A percentile compares a stretch with the other conserved stretches of the same genome.
These are phyloP conservation scores for Truncatella angustata DNA, from an alignment of 2,329 filamentous ascomycete species.

Conservation along the genomic window DNA sequence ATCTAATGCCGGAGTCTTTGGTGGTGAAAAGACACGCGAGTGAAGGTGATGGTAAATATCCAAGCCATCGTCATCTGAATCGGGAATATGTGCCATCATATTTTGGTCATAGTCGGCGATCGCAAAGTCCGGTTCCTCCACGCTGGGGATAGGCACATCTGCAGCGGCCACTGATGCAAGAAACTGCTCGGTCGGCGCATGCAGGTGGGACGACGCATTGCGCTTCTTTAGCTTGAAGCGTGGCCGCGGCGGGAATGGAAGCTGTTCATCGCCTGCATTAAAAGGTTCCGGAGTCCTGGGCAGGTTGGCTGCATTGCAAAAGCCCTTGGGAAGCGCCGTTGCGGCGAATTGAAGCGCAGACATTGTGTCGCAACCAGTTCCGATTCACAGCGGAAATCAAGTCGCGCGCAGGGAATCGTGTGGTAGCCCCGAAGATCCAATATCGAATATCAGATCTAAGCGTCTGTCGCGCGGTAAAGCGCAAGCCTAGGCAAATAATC, in stretches of 20 bases:
- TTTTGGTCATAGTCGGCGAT: constrained; percentile 40
- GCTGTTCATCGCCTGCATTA: constrained; percentile 34
- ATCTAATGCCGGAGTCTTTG: constrained; percentile 57
- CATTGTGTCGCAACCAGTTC: constrained; percentile 30
- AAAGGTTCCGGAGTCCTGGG: constrained; percentile 54
- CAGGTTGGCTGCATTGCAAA: constrained; percentile 34
- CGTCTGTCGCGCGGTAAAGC: background rate
- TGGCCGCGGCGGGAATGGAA: constrained; percentile 48
- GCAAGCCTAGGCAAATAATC: background rate
- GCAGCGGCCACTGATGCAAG: constrained; percentile 64
- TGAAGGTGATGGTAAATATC: constrained; percentile 32
- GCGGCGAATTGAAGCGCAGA: constrained; percentile 43
- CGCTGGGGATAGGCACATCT: constrained; percentile 63
- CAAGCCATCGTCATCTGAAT: constrained; percentile 30
- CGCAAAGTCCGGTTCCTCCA: constrained; percentile 51
- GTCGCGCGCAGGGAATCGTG: background rate
- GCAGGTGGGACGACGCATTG: constrained; percentile 45
- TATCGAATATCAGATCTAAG: background rate
- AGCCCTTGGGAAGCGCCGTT: constrained; percentile 42
- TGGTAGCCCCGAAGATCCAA: background rate
- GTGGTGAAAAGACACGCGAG: constrained; percentile 48
- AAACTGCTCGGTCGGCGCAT: constrained; percentile 63
- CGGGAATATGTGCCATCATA: constrained; percentile 40
- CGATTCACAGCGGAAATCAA: background rate
- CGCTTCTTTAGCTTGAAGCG: constrained; percentile 56